phyloP scores from a whole-genome alignment of 164 flowering plant species.

The Stephania cephalantha region DNA sequence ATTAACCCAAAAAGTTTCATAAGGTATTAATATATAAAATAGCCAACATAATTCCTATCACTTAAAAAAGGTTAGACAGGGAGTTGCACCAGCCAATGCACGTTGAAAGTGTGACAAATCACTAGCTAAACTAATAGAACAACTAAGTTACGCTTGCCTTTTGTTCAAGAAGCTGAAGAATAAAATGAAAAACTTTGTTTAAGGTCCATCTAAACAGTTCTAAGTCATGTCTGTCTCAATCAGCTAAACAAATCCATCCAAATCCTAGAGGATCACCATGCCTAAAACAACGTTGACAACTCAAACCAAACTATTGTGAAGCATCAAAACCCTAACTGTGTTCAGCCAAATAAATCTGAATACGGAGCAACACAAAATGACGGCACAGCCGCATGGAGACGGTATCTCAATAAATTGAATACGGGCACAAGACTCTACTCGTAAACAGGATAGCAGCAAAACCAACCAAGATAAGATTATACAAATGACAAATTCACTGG shows the following conservation, averaged over 20 bases:
- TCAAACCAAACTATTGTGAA: too few species aligned
- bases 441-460: background rate
- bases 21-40: background rate
- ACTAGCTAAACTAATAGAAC: background rate
- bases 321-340: too few species aligned
- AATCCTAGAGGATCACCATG: background rate
- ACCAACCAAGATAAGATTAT: background rate
- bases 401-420: too few species aligned
- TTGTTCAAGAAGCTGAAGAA: background rate
- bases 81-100: background rate
- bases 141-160: background rate
- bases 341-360: too few species aligned
- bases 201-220: background rate
- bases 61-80: background rate
- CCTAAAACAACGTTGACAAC: background rate
- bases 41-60: background rate
- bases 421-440: too few species aligned
- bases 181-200: background rate
- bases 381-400: too few species aligned
- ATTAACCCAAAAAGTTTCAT: background rate
- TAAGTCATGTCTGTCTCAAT: background rate
- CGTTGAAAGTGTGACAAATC: background rate
- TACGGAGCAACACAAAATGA: too few species aligned
- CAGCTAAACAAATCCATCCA: background rate
- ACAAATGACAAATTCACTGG: background rate